Base-by-base conservation (phyloP, 2,329 filamentous ascomycete genomes). In the Tricladium varicosporioides region DNA sequence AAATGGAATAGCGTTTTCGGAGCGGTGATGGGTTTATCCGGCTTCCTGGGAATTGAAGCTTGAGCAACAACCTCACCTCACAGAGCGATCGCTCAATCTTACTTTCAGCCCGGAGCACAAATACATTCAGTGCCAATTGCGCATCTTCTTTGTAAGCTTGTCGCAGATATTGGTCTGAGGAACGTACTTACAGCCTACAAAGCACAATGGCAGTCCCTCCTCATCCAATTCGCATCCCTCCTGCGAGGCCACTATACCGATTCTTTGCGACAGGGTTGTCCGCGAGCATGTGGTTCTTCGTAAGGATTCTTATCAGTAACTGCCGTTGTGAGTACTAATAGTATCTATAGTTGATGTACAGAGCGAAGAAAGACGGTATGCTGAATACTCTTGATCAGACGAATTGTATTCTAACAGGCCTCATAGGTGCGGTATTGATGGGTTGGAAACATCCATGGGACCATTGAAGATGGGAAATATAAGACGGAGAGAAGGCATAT, bases 201-300 rank as follows among this genome's bases (percentile, higher is more conserved):
- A 67, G 61, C 45, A 61, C 43, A 57, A 62, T 64, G 61, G 60
- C 70, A 66, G 75, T 71, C 65, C 68, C 71, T 61, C 80, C 82
- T 71, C 80, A 80, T 7, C 31, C 32, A 55, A 74, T 82, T 66
- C 76, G 80, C 70, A 74, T 88, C 70, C 85, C 82, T 71, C 82
- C 81, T 33, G 81, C 76, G 49, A 80, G 83, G 61, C 85, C 84
- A 47, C 71, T 96, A 64, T 96, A 97, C 80, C 85, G 91, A 72
- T 88, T 93, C 74, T 83, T 87, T 57, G 93, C 90, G 48, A 97
- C 91, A 46, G 90, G 87, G 60, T 81, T 99, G 62, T 90, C 92
- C 66, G 94, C 94, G 54, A 90, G 89, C 77, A 99, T 97, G 94
- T 99, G 94, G 94, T 97, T 99, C 78, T 99, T 94, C 75, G 92